phyloP scores from a whole-genome alignment of 108 stramenopile species.

The Fistulifera solaris region DNA sequence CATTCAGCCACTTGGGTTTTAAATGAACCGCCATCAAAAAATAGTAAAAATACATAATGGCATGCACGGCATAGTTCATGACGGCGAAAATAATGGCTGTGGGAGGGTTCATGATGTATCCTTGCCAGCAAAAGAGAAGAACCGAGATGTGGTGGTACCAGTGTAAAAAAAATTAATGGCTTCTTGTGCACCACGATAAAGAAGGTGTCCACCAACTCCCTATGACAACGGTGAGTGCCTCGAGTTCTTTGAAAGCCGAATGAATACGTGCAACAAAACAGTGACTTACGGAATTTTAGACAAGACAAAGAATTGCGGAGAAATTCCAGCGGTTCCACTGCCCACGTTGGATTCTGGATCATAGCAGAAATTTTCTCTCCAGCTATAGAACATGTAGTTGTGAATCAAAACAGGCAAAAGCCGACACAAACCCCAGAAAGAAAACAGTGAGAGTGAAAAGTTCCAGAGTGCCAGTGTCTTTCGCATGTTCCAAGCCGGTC shows the following conservation, averaged over 20 bases:
- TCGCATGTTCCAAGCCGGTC: slow-evolving; percentile 61
- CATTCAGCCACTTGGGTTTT: slow-evolving; percentile 76
- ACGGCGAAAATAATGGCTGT: slow-evolving; percentile 92
- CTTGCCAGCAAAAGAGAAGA: slow-evolving; percentile 94
- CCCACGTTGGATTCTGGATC: slow-evolving; percentile 61
- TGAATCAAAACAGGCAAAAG: slow-evolving; percentile 80
- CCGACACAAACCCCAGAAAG: slow-evolving; percentile 77
- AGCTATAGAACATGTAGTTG: slow-evolving; percentile 48
- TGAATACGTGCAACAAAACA: background rate
- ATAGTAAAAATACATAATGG: slow-evolving; percentile 99
- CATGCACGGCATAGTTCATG: slow-evolving; percentile 99
- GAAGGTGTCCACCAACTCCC: slow-evolving; percentile 92
- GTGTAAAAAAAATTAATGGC: slow-evolving; percentile 93
- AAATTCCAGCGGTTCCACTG: slow-evolving; percentile 74
- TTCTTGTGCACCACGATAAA: slow-evolving; percentile 97
- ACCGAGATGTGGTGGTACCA: slow-evolving; percentile 99
- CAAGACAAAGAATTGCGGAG: slow-evolving; percentile 89
- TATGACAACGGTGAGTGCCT: background rate
- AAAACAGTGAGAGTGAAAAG: slow-evolving; percentile 74
- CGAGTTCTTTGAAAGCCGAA: background rate
- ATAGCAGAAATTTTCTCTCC: slow-evolving; percentile 68
- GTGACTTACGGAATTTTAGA: slow-evolving; percentile 78
- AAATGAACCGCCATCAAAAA: slow-evolving; percentile 82
- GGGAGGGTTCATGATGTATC: slow-evolving; percentile 79
- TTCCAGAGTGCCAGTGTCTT: slow-evolving; percentile 78